These are phyloP conservation scores for Entelexis sorbosivorans DNA, from an alignment of 1,139 yeast species.

Conservation along the genomic window DNA sequence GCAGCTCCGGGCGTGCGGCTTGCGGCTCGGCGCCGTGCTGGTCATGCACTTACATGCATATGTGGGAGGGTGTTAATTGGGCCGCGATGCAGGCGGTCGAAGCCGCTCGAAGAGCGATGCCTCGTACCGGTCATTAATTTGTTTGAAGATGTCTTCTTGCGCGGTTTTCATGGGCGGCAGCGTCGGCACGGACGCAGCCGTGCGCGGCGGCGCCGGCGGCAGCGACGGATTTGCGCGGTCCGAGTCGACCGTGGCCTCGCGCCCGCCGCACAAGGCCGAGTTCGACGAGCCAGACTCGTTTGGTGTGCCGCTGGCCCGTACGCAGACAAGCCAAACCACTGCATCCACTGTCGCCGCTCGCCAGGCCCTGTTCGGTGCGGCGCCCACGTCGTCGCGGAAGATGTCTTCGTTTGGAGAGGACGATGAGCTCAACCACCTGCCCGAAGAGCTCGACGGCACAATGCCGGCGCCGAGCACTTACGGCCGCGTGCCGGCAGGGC, in stretches of 20 bases:
- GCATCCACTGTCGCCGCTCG: conserved; percentile 24
- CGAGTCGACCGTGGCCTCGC: conserved; percentile 24
- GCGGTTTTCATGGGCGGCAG: conserved; percentile 1
- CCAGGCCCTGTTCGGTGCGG: conserved; percentile 27
- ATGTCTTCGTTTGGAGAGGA: conserved; percentile 12
- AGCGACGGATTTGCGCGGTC: neutral
- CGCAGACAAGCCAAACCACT: conserved; percentile 14
- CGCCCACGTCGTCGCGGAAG: conserved; percentile 13
- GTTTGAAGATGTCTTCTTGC: conserved; percentile 28
- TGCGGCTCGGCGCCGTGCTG: too few species aligned
- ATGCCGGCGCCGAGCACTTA: neutral
- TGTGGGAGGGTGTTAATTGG: too few species aligned
- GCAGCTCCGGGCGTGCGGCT: too few species aligned
- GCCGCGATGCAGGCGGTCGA: conserved; percentile 17
- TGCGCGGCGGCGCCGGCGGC: neutral
- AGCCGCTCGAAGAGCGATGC: conserved; percentile 28
- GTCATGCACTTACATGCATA: too few species aligned
- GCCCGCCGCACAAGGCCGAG: conserved; percentile 35
- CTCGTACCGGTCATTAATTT: conserved; percentile 31
- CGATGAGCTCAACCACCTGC: conserved; percentile 22
- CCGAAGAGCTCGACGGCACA: conserved; percentile 12
- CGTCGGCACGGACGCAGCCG: conserved; percentile 5
- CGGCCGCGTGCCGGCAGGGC: neutral
- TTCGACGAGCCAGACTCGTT: conserved; percentile 28
- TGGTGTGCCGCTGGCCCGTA: conserved; percentile 40